phyloP scores from a whole-genome alignment of 1,139 yeast species.

The Hanseniaspora sp. region DNA sequence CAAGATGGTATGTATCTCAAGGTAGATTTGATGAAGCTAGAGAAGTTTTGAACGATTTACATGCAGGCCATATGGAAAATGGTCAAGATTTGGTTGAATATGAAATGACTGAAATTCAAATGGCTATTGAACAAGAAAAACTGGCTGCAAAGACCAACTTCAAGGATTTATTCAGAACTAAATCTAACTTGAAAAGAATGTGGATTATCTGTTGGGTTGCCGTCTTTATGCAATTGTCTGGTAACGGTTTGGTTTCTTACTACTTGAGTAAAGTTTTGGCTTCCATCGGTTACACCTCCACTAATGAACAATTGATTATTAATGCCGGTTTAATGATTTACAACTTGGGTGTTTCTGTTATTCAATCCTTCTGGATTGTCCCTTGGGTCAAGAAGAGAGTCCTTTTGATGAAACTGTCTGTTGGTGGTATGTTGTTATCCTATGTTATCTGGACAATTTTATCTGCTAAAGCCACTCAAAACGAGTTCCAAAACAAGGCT shows the following conservation, averaged over 20 bases:
- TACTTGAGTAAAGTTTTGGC: conserved; percentile 40
- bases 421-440: conserved; percentile 28
- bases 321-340: conserved; percentile 30
- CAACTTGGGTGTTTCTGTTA: conserved; percentile 21
- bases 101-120: conserved; percentile 38
- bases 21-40: conserved; percentile 34
- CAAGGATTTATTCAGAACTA: conserved; percentile 32
- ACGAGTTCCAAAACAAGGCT: conserved; percentile 24
- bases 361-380: conserved; percentile 19
- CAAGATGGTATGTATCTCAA: conserved; percentile 33
- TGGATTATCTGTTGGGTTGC: conserved; percentile 33
- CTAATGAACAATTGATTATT: conserved; percentile 37
- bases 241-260: conserved; percentile 44
- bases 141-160: conserved; percentile 27
- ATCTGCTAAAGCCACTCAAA: conserved; percentile 28
- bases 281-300: conserved; percentile 40
- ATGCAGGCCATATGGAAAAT: conserved; percentile 32
- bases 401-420: conserved; percentile 20
- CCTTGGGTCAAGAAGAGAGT: conserved; percentile 33
- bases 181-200: conserved; percentile 36
- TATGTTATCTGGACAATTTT: conserved; percentile 32
- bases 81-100: conserved; percentile 35
- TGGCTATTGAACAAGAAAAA: conserved; percentile 19
- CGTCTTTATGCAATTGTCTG: conserved; percentile 39
- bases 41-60: conserved; percentile 31